Evolutionary conservation across 1,284 basidiomycete genomes (phyloP), one percentile per base, ranked within the genome.

Genomic region (Schizophyllum commune): DNA sequence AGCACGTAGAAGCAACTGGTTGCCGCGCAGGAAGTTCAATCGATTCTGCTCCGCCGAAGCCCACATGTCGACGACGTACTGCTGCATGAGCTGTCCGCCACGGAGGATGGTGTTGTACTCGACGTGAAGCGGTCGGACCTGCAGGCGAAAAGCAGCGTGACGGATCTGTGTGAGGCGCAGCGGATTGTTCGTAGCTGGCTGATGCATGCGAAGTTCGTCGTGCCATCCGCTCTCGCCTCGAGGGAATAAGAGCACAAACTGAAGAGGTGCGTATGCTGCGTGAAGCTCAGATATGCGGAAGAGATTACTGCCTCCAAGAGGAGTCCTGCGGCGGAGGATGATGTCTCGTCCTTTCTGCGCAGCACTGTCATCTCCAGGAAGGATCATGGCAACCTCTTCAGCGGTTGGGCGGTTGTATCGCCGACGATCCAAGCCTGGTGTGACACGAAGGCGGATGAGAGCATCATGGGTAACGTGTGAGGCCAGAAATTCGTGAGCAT

Each of bases 311-410:
- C 60, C 4, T 4, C 39, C 39, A 11, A 3, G 4, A 47, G 39
- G 9, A 9, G 39, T 62, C 8, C 62, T 55, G 2, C 47, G 55
- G 1, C 65, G 67, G 7, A 76, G 65, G 9, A 77, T 63, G 47
- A 77, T 76, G 60, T 77, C 74, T 2, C 71, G 63, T 76, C 78
- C 61, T n/a, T n/a, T n/a, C 75, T 77, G 0, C 66, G 68, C 0
- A 69, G 63, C 0, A 57, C 67, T 63, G 77, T 73, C 4, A 62
- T 51, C 2, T 13, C 58, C 62, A 52, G 62, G 62, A 56, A 63
- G 52, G 9, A 63, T 59, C 11, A 60, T 59, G 6, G 59, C 62
- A 21, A 63, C 57, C 22, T 63, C 62, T 19, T 63, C n/a, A 8
- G 55, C 62, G 22, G 59, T 63, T n/a, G 62, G 62, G 6, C 17